A percentile compares a stretch with the other conserved stretches of the same genome.
Conservation (phyloP, 106 monocot species). For the Dendrobium catenatum region DNA sequence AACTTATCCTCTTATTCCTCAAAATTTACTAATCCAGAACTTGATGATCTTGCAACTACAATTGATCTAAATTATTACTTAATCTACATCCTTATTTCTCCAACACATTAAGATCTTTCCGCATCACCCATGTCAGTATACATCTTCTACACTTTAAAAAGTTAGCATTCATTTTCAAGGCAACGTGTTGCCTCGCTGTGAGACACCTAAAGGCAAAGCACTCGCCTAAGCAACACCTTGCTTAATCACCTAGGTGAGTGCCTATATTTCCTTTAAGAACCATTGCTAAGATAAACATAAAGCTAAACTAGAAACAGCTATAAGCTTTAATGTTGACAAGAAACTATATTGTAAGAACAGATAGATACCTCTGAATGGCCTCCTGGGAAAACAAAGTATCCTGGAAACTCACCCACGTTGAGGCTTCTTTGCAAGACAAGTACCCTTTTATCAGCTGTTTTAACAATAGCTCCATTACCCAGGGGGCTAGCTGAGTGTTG, state of each 20-base stretch:
- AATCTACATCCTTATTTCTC: not conserved
- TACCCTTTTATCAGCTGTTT: constrained; percentile 72
- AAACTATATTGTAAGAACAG: not conserved
- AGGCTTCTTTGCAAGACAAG: constrained; percentile 84
- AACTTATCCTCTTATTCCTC: not conserved
- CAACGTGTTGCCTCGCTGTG: not conserved
- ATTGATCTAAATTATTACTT: not conserved
- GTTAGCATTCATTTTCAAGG: not conserved
- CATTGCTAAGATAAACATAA: not conserved
- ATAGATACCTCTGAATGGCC: constrained; percentile 91
- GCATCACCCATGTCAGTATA: not conserved
- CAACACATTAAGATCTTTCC: not conserved
- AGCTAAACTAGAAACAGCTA: not conserved
- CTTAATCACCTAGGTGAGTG: not conserved
- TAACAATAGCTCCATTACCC: constrained; percentile 94
- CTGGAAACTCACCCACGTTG: constrained; percentile 95
- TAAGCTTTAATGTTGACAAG: not conserved
- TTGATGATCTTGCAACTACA: not conserved
- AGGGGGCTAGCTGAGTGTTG: constrained; percentile 79
- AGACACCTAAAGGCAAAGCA: not conserved
- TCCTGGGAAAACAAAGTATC: constrained; percentile 94
- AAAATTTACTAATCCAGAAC: not conserved
- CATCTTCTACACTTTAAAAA: not conserved
- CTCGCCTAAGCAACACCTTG: not conserved
- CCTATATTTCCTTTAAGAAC: not conserved